Conservation (phyloP, 2,329 filamentous ascomycete genomes). For the Madurella mycetomatis region DNA sequence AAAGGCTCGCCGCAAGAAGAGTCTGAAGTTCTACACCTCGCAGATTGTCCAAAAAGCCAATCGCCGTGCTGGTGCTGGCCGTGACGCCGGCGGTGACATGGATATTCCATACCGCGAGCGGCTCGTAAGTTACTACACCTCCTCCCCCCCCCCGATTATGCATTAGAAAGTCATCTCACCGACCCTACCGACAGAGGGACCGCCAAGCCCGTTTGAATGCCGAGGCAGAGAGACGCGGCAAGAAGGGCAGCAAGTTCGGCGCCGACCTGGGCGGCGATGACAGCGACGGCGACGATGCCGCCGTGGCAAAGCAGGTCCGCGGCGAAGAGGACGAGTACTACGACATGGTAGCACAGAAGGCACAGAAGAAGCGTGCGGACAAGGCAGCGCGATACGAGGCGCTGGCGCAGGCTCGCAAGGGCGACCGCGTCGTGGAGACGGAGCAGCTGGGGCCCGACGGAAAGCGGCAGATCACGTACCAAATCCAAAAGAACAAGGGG, state of each 20-base stretch:
- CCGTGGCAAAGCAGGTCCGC: constrained; percentile 46
- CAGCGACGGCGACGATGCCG: constrained; percentile 63
- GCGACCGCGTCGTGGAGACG: constrained; percentile 58
- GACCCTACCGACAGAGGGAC: constrained; percentile 50
- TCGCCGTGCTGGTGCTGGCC: constrained; percentile 69
- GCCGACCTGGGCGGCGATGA: constrained; percentile 64
- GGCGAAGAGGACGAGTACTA: constrained; percentile 72
- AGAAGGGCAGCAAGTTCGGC: constrained; percentile 57
- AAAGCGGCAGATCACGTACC: constrained; percentile 87
- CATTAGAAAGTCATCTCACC: not conserved
- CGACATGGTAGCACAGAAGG: constrained; percentile 71
- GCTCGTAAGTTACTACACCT: constrained; percentile 43
- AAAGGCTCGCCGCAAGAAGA: constrained; percentile 87
- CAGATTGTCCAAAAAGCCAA: constrained; percentile 94
- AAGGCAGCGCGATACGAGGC: constrained; percentile 57
- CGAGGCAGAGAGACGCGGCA: constrained; percentile 81
- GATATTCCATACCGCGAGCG: constrained; percentile 88
- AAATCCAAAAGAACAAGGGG: constrained; percentile 97
- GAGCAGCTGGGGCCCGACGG: constrained; percentile 74
- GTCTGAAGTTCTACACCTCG: constrained; percentile 93
- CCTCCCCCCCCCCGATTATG: too few species aligned
- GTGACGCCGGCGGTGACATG: constrained; percentile 71
- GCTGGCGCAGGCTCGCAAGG: constrained; percentile 57
- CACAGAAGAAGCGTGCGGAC: constrained; percentile 69
- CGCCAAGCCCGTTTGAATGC: constrained; percentile 79